A percentile compares a stretch with the other conserved stretches of the same genome.
These are phyloP conservation scores for Eucalyptus sp. DNA, from an alignment of 345 rosid genomes.

Conservation along the genomic window DNA sequence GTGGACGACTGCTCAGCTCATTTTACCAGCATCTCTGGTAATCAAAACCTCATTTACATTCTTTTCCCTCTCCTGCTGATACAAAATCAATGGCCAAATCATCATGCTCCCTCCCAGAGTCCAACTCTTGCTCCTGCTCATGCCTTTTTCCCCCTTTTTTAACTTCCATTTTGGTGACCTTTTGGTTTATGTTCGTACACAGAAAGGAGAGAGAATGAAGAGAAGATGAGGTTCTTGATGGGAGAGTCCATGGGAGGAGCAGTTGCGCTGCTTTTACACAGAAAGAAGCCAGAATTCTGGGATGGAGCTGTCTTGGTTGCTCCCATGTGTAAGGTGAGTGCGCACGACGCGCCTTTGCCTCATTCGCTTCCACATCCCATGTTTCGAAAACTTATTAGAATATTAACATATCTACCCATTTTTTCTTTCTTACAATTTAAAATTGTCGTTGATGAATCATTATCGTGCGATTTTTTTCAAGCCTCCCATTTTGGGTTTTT, in stretches of 20 bases:
- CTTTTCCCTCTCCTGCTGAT: not conserved
- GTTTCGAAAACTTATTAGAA: not conserved
- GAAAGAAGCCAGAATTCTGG: constrained; percentile 58
- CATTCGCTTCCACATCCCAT: not conserved
- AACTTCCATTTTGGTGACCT: not conserved
- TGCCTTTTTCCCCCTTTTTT: not conserved
- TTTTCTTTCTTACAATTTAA: not conserved
- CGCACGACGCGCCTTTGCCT: not conserved
- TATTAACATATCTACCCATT: not conserved
- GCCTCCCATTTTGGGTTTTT: not conserved
- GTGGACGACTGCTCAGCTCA: constrained; percentile 48
- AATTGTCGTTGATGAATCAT: not conserved
- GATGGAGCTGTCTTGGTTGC: constrained; percentile 75
- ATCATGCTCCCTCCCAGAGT: not conserved
- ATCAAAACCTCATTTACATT: not conserved
- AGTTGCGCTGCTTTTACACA: constrained; percentile 42
- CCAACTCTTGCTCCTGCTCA: not conserved
- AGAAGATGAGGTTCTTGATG: constrained; percentile 53
- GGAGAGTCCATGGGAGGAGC: constrained; percentile 98
- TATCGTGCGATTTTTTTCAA: not conserved
- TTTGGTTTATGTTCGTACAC: not conserved
- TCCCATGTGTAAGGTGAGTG: constrained; percentile 83
- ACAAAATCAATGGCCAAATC: not conserved
- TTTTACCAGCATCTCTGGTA: constrained; percentile 49
- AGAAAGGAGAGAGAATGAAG: constrained; percentile 47